Evolutionary conservation across 2,329 filamentous ascomycete species (phyloP).

Genomic region (Curvularia hawaiiensis): DNA sequence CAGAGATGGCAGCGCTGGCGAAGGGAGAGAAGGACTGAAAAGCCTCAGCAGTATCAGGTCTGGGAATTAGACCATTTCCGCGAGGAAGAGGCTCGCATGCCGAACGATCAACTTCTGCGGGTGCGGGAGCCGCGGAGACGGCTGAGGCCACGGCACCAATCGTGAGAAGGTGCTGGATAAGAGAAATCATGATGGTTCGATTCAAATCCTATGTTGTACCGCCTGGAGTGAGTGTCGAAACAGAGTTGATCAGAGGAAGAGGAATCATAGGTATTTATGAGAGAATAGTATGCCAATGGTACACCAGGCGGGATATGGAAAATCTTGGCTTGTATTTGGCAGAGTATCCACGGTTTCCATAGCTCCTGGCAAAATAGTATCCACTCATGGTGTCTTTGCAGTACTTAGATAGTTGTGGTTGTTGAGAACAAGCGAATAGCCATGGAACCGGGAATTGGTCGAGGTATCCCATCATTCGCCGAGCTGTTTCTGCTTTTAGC

Average conservation of each 20-base stretch:
- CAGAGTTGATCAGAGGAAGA: neutral
- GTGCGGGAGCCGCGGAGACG: neutral
- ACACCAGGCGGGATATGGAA: too few species aligned
- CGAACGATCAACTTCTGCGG: neutral
- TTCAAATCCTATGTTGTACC: neutral
- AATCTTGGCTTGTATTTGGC: neutral
- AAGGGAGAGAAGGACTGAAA: conserved; percentile 20
- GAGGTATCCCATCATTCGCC: neutral
- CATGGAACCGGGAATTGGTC: neutral
- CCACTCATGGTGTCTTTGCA: neutral
- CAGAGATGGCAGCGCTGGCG: conserved; percentile 13
- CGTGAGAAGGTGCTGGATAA: neutral
- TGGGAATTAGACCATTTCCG: conserved; percentile 7
- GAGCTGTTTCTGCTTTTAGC: neutral
- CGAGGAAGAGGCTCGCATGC: conserved; percentile 1
- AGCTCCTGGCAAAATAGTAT: neutral
- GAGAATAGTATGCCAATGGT: neutral
- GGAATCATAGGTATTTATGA: neutral
- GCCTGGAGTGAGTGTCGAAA: neutral
- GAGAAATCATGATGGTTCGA: neutral
- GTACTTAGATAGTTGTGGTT: neutral
- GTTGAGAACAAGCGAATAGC: neutral
- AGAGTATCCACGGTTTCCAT: neutral
- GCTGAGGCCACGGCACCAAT: neutral
- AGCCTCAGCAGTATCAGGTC: conserved; percentile 18